Evolutionary conservation across 2,329 filamentous ascomycete genomes (phyloP), one percentile per base, ranked within the genome.

Genomic region (Lachnellula hyalina): DNA sequence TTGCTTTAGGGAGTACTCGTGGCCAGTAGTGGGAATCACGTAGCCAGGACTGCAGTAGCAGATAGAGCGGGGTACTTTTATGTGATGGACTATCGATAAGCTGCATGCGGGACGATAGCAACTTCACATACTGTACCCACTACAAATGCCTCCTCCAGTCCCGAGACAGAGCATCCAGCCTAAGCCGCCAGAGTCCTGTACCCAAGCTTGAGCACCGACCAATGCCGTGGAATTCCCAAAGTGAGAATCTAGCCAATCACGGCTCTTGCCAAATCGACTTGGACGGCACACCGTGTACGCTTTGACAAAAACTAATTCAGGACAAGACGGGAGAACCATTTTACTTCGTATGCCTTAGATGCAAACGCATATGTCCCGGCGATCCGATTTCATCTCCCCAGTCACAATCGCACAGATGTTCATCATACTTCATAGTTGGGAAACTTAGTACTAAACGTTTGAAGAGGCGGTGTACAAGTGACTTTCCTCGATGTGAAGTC

Each of bases 201-300:
- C 14, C 35, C 23, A 42, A 35, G 28, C 45, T 34, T 35, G 25
- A 38, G n/a, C 40, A 46, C 49, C 28, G 40, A 51, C 49, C 49
- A 51, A 46, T 51, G 41, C 49, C 25, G 25, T 45, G 49, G 49
- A 28, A 51, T 34, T 32, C 11, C 38, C 49, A 32, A 51, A 2
- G 25, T 45, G 17, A 32, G 28, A 8, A 19, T 23, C 6, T 25
- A 41, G 38, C 32, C 32, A 47, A 25, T 45, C 28, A 34, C 17
- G 32, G 15, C 28, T 42, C 40, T 21, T 9, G 14, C 17, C 19
- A 17, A 46, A 46, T 21, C 44, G 44, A 46, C 7, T 28, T 9
- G 28, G 28, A 46, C 44, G 21, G 11, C 19, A 46, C 40, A 44
- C 40, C 44, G 17, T 19, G 46, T n/a, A n/a, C 46, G 46, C 46